Percentiles rank a stretch among this genome's conserved stretches.
Evolutionary conservation across 352 stramenopile genomes (phyloP).

Genomic region (Phytophthora brassicae): DNA sequence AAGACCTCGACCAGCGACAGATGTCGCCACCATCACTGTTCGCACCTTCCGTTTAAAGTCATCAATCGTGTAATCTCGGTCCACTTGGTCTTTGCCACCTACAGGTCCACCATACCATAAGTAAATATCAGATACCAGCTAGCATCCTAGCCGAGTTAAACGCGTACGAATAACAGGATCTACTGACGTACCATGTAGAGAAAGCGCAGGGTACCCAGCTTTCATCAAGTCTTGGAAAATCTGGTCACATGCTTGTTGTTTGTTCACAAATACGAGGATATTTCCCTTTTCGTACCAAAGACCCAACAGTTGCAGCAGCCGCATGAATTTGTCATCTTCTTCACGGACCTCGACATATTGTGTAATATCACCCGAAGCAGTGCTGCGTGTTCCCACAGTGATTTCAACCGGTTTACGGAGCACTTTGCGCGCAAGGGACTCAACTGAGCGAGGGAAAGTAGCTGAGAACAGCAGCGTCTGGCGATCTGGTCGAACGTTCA

Average conservation of each 20-base stretch:
- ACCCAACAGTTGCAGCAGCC: conserved; percentile 95
- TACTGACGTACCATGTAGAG: conserved; percentile 90
- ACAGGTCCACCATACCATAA: background rate
- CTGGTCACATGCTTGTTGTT: conserved; percentile 96
- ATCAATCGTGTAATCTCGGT: conserved; percentile 98
- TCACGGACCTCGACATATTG: conserved; percentile 99
- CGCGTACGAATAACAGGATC: background rate
- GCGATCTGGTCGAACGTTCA: conserved; percentile 90
- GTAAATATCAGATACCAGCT: conserved; percentile 23
- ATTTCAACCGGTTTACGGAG: conserved; percentile 97
- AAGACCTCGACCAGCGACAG: conserved; percentile 96
- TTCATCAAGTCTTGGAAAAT: conserved; percentile 97
- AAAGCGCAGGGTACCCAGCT: conserved; percentile 94
- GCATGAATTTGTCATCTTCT: conserved; percentile 98
- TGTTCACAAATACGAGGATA: conserved; percentile 99
- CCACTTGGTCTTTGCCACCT: conserved; percentile 98
- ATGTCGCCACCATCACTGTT: conserved; percentile 94
- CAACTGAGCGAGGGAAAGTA: conserved; percentile 95
- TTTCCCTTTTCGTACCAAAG: conserved; percentile 97
- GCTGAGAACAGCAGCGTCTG: conserved; percentile 98
- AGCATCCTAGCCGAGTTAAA: background rate
- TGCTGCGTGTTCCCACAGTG: conserved; percentile 94
- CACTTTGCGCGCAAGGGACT: conserved; percentile 87
- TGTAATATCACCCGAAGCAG: conserved; percentile 96
- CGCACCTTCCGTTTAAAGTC: conserved; percentile 98